Base-by-base conservation (phyloP, 2,329 filamentous ascomycete genomes). In the Erysiphe pulchra region DNA sequence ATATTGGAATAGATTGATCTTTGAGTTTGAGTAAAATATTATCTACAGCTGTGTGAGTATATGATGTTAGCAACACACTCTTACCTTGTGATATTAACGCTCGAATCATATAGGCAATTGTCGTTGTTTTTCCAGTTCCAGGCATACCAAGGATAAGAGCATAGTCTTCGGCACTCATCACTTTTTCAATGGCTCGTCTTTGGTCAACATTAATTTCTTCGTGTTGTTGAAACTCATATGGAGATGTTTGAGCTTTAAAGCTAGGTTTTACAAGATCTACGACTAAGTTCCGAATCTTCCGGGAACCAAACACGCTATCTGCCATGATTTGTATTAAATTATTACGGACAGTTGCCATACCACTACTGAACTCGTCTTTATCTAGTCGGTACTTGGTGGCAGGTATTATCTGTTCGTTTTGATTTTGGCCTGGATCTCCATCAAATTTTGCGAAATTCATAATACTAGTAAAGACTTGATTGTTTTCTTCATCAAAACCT, bases 101-200 rank as follows among this genome's bases (percentile, higher is more conserved):
- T 40, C 83, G 77, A 55, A 98, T 95, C 53, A 98, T 94, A 58
- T 95, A 86, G 5, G 87, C 85, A 56, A 98, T 95, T 0, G 90
- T 98, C 0, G 90, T 98, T 2, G 90, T 98, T 62, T 98, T 98
- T 47, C 90, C 90, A 0, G 90, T 98, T 8, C 90, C 90, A 1
- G 90, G 90, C 90, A 98, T 98, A 28, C 90, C 90, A 17, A 98
- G 72, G 12, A 98, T 86, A n/a, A 98, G 68, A 8, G 90, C 87
- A 60, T 95, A 98, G 62, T 98, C 86, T 53, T 81, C 73, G 2
- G 90, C 87, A 55, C 80, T 84, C 80, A 98, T 92, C 36, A 98
- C 87, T 61, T 94, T 95, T 53, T 84, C 73, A 45, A 98, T 85
- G 0, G 90, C 90, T 47, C 69, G 70, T 55, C 70, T 76, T 60